Percentiles rank a stretch among this genome's conserved stretches.
phyloP scores from a whole-genome alignment of 2,329 filamentous ascomycete species.

The Colletotrichum paranaense region DNA sequence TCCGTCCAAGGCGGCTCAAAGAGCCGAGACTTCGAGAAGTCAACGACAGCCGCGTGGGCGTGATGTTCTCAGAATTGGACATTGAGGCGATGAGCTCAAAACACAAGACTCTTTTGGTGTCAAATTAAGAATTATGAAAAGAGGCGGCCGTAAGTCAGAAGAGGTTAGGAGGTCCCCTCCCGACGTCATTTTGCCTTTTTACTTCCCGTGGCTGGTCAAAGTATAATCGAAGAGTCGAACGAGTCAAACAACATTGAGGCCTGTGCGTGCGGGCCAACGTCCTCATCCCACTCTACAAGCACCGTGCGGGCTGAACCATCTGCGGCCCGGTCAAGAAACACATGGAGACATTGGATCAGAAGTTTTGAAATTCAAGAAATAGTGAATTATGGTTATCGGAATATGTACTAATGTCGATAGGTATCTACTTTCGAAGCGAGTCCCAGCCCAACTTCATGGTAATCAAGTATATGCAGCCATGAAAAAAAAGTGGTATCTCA shows the following conservation, averaged over 20 bases:
- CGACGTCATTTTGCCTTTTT: background rate
- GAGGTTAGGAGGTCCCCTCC: too few relatives aligned
- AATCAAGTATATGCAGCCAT: background rate
- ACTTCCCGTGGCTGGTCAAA: background rate
- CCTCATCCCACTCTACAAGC: background rate
- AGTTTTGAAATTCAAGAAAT: background rate
- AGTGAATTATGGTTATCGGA: background rate
- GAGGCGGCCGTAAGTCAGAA: too few relatives aligned
- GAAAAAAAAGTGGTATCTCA: background rate
- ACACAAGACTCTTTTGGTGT: too few relatives aligned
- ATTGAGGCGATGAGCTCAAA: background rate
- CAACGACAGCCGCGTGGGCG: background rate
- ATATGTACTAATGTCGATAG: background rate
- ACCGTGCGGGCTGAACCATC: too few relatives aligned
- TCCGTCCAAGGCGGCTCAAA: background rate
- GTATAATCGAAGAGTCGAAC: background rate
- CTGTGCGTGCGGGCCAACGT: background rate
- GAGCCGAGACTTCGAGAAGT: background rate
- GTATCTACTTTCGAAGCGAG: background rate
- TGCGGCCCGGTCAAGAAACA: too few relatives aligned
- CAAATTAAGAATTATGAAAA: too few relatives aligned
- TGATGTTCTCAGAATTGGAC: too few relatives aligned
- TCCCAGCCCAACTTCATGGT: background rate
- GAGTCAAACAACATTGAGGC: background rate
- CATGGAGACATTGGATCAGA: too few relatives aligned